phyloP scores from a whole-genome alignment of 129 eudicot species.

The Pulicaria dysenterica region DNA sequence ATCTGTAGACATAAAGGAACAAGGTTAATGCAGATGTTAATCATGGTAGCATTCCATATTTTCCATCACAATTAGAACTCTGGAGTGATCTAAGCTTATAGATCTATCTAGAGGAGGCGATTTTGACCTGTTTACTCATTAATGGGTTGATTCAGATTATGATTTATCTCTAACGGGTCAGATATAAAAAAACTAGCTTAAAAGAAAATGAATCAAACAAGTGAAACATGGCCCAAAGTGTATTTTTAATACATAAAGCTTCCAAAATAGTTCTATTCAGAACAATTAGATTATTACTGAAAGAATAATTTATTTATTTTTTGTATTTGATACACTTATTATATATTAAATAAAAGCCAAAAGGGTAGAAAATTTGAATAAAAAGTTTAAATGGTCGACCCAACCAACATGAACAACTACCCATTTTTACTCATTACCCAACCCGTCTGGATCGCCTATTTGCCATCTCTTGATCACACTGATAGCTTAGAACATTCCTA shows the following conservation, averaged over 20 bases:
- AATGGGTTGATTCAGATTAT: background rate
- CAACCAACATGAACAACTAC: background rate
- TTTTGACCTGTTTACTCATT: background rate
- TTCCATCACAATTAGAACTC: too few species aligned
- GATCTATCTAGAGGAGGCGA: background rate
- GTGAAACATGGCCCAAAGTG: background rate
- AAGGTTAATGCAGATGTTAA: background rate
- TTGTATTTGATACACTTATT: too few species aligned
- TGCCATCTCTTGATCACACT: background rate
- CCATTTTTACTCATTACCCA: background rate
- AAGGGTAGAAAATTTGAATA: background rate
- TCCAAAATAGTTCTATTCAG: background rate
- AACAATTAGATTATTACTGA: background rate
- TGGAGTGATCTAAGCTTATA: background rate
- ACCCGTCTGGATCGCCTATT: background rate
- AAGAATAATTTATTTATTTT: background rate
- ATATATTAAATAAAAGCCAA: too few species aligned
- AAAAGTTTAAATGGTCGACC: background rate
- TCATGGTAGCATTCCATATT: background rate
- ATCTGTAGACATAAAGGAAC: constrained; percentile 36
- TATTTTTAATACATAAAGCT: background rate
- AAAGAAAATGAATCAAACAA: background rate
- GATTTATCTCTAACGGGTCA: too few species aligned
- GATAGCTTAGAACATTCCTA: background rate
- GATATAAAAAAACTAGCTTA: background rate